Percentiles rank a stretch among this genome's conserved stretches.
These are phyloP conservation scores for Camellia oleifera DNA, from an alignment of 179 eudicot genomes.

Conservation along the genomic window DNA sequence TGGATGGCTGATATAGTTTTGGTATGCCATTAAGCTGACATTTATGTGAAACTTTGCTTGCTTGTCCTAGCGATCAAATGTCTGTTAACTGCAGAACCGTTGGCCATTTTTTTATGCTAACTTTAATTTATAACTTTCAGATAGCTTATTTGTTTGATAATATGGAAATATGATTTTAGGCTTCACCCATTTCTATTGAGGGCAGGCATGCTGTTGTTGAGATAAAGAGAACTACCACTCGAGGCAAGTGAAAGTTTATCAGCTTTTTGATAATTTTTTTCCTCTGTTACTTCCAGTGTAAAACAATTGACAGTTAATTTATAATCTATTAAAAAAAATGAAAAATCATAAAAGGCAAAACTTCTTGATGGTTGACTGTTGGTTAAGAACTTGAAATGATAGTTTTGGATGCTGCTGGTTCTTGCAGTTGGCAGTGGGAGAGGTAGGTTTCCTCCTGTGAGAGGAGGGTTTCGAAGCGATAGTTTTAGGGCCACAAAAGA, in stretches of 20 bases:
- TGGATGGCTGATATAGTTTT: constrained; percentile 1
- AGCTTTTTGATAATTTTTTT: constrained; percentile 6
- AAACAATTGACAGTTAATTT: neutral
- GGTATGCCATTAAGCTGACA: neutral
- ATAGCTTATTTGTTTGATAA: neutral
- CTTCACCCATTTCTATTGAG: constrained; percentile 45
- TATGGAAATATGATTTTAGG: constrained; percentile 30
- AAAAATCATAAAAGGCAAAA: neutral
- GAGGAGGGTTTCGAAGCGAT: constrained; percentile 51
- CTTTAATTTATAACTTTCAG: neutral
- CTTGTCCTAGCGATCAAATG: constrained; percentile 1
- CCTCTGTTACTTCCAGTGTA: neutral
- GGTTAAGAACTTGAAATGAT: neutral
- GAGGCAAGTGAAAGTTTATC: constrained; percentile 35
- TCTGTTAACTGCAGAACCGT: neutral
- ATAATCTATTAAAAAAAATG: neutral
- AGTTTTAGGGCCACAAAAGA: constrained; percentile 50
- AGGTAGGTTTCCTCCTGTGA: constrained; percentile 41
- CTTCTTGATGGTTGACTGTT: neutral
- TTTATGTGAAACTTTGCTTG: neutral
- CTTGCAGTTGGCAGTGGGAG: constrained; percentile 45
- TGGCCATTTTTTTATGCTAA: neutral
- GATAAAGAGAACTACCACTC: constrained; percentile 58
- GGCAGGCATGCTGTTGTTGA: constrained; percentile 52
- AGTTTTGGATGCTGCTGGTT: constrained; percentile 11